phyloP scores from a whole-genome alignment of 257 asterid species.

The Solanum verrucosum region DNA sequence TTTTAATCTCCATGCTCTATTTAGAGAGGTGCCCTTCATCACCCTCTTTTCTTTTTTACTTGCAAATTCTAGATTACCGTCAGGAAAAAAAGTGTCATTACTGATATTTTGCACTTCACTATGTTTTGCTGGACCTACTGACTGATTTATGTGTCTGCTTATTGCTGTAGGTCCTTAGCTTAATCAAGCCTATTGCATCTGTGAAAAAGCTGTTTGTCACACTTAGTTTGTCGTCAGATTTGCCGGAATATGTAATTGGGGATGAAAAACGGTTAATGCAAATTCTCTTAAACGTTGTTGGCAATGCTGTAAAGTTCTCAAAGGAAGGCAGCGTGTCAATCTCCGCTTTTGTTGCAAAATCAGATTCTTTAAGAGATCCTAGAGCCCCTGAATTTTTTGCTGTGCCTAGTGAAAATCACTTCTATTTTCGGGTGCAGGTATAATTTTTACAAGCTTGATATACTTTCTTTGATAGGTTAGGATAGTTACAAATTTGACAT shows the following conservation, averaged over 20 bases:
- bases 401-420: slow-evolving; percentile 64
- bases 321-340: slow-evolving; percentile 82
- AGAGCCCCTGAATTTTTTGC: slow-evolving; percentile 74
- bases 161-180: slow-evolving; percentile 50
- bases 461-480: not conserved
- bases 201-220: slow-evolving; percentile 69
- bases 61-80: not conserved
- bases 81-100: not conserved
- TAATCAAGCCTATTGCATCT: slow-evolving; percentile 85
- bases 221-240: slow-evolving; percentile 67
- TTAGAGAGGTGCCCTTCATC: slow-evolving; percentile 56
- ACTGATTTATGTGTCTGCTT: slow-evolving; percentile 16
- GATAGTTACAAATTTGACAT: not conserved
- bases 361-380: slow-evolving; percentile 75
- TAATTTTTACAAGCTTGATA: not conserved
- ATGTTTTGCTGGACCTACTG: slow-evolving; percentile 2
- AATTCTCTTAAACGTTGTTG: slow-evolving; percentile 68
- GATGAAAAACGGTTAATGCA: slow-evolving; percentile 95
- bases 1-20: slow-evolving; percentile 73
- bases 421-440: slow-evolving; percentile 88
- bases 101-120: not conserved
- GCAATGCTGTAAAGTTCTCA: slow-evolving; percentile 95
- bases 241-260: slow-evolving; percentile 72
- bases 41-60: not conserved
- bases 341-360: slow-evolving; percentile 70